Percentiles rank a stretch among this genome's conserved stretches.
Conservation (phyloP, 1,284 basidiomycete genomes). For the Rhodotorula sp. region DNA sequence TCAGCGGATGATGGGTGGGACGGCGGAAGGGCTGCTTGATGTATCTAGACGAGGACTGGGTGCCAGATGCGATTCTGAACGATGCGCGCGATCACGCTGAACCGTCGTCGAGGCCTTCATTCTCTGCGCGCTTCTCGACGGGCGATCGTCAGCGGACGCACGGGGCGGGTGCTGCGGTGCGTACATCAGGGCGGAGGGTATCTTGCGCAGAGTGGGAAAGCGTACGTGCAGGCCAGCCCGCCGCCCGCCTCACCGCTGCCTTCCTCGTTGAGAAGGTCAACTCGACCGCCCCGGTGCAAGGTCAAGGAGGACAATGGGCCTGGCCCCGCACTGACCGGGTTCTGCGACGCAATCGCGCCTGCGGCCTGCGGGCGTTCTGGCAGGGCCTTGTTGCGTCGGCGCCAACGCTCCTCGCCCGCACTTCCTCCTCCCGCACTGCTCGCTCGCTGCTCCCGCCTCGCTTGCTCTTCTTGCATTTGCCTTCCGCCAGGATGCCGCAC, state of each 20-base stretch:
- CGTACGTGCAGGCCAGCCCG: neutral
- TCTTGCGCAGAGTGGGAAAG: too few relatives aligned
- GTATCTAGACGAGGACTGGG: too few relatives aligned
- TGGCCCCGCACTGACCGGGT: neutral
- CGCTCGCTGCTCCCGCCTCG: neutral
- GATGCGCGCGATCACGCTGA: too few relatives aligned
- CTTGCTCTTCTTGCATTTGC: neutral
- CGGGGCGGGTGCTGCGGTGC: too few relatives aligned
- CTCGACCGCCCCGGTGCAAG: neutral
- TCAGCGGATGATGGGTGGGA: constrained; percentile 53
- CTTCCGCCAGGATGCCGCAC: constrained; percentile 19
- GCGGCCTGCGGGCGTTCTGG: too few relatives aligned
- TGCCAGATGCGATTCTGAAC: too few relatives aligned
- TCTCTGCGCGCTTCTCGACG: too few relatives aligned
- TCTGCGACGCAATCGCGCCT: neutral
- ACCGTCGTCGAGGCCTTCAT: too few relatives aligned
- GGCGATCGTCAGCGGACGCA: too few relatives aligned
- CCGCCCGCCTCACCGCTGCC: neutral
- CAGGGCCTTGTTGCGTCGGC: neutral
- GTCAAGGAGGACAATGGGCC: neutral
- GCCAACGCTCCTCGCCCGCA: neutral
- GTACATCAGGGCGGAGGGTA: too few relatives aligned
- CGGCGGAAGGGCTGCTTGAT: neutral
- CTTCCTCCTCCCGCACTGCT: neutral
- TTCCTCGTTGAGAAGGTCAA: neutral